phyloP scores from a whole-genome alignment of 495 filamentous ascomycete genomes.

The Opeltia flavorubescens region DNA sequence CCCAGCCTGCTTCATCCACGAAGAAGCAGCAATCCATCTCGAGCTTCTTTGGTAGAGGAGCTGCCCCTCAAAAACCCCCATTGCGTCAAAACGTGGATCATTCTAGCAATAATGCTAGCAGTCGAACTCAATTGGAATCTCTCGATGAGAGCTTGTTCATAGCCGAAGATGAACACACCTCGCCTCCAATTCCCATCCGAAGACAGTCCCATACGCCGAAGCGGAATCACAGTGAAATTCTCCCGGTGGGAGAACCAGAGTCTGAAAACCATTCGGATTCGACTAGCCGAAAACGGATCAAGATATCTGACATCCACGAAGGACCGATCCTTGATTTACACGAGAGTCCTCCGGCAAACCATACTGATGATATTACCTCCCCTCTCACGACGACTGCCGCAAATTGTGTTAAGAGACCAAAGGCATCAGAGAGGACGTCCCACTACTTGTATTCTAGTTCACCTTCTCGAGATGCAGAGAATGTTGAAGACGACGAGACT shows the following conservation, averaged over 20 bases:
- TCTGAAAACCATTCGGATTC: too few species aligned
- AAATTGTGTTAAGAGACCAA: slow-evolving; percentile 14
- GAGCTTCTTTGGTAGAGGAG: slow-evolving; percentile 67
- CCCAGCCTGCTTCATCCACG: slow-evolving; percentile 15
- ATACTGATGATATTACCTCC: neutral
- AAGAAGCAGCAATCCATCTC: slow-evolving; percentile 75
- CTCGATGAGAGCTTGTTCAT: slow-evolving; percentile 10
- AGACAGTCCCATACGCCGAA: neutral
- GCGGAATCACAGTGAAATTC: neutral
- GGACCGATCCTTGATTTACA: neutral
- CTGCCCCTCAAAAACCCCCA: slow-evolving; percentile 15
- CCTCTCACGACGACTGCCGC: slow-evolving; percentile 6
- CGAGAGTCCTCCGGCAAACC: neutral
- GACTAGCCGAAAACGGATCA: neutral
- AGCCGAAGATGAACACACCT: slow-evolving; percentile 3
- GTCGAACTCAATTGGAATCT: neutral
- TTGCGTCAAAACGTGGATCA: slow-evolving; percentile 2
- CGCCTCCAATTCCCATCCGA: neutral
- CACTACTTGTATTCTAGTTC: slow-evolving; percentile 36
- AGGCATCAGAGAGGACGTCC: slow-evolving; percentile 25
- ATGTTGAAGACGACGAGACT: slow-evolving; percentile 34
- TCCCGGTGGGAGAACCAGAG: too few species aligned
- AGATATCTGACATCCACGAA: neutral
- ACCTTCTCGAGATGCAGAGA: slow-evolving; percentile 13
- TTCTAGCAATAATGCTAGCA: neutral